These are phyloP conservation scores for Hylodesmum podocarpum DNA, from an alignment of 306 rosid genomes.

Conservation along the genomic window DNA sequence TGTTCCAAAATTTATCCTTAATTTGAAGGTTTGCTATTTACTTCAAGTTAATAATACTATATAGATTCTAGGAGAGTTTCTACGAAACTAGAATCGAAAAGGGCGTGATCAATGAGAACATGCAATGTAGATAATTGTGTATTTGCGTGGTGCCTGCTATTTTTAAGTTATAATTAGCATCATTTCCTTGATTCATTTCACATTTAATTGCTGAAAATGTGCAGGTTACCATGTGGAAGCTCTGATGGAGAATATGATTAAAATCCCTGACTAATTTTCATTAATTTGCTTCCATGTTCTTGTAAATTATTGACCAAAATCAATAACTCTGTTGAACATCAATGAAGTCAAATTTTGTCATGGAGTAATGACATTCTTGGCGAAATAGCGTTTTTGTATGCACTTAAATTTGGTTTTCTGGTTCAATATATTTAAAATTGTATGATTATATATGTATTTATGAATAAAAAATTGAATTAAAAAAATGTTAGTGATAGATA, in stretches of 20 bases:
- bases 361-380: not conserved
- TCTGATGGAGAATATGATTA: not conserved
- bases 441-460: not conserved
- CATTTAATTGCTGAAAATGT: not conserved
- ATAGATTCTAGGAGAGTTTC: constrained; percentile 49
- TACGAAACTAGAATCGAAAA: constrained; percentile 59
- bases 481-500: not conserved
- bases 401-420: not conserved
- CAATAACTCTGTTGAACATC: not conserved
- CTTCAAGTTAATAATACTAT: constrained; percentile 2
- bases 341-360: not conserved
- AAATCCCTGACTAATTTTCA: not conserved
- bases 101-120: constrained; percentile 46
- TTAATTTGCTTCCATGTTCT: not conserved
- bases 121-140: constrained; percentile 64
- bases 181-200: not conserved
- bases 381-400: not conserved
- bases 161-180: constrained; percentile 53
- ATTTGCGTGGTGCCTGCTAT: constrained; percentile 88
- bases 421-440: not conserved
- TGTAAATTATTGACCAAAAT: not conserved
- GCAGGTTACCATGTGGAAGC: not conserved
- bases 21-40: constrained; percentile 50
- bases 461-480: not conserved
- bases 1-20: constrained; percentile 63